Conservation (phyloP, 2,329 filamentous ascomycete genomes). For the Aureobasidium subglaciale region DNA sequence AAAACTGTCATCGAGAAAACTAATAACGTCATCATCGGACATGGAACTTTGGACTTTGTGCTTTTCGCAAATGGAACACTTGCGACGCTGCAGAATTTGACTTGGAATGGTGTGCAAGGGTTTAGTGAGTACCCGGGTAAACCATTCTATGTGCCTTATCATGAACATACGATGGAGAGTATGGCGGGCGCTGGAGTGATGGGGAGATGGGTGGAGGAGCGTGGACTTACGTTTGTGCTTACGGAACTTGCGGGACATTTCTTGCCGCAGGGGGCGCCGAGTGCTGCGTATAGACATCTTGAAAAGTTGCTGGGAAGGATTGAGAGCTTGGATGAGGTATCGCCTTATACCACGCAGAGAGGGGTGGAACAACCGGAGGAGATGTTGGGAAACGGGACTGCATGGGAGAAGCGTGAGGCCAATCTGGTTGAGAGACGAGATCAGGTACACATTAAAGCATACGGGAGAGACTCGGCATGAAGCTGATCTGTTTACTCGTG, state of each 20-base stretch:
- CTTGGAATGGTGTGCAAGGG: slow-evolving; percentile 26
- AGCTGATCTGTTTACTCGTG: too few species aligned
- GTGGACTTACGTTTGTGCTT: slow-evolving; percentile 24
- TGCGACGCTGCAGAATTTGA: slow-evolving; percentile 25
- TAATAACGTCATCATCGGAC: slow-evolving; percentile 28
- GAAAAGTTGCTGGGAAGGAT: slow-evolving; percentile 4
- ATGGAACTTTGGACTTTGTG: slow-evolving; percentile 24
- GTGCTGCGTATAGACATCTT: slow-evolving; percentile 7
- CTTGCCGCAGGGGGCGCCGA: not conserved
- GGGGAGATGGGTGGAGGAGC: slow-evolving; percentile 22
- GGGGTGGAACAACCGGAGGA: slow-evolving; percentile 19
- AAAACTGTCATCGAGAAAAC: slow-evolving; percentile 27
- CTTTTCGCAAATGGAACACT: slow-evolving; percentile 26
- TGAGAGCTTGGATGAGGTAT: slow-evolving; percentile 37
- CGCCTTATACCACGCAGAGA: slow-evolving; percentile 29
- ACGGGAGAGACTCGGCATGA: too few species aligned
- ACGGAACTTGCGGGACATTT: slow-evolving; percentile 25
- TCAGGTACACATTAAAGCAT: not conserved
- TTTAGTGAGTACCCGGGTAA: slow-evolving; percentile 21
- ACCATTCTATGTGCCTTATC: slow-evolving; percentile 23
- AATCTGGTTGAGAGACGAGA: not conserved
- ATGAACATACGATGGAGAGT: slow-evolving; percentile 1
- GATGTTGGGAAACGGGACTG: slow-evolving; percentile 1
- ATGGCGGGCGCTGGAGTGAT: slow-evolving; percentile 22
- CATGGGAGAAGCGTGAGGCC: not conserved